These are phyloP conservation scores for Microstroma glucosiphilum DNA, from an alignment of 1,284 basidiomycete species.

Conservation along the genomic window DNA sequence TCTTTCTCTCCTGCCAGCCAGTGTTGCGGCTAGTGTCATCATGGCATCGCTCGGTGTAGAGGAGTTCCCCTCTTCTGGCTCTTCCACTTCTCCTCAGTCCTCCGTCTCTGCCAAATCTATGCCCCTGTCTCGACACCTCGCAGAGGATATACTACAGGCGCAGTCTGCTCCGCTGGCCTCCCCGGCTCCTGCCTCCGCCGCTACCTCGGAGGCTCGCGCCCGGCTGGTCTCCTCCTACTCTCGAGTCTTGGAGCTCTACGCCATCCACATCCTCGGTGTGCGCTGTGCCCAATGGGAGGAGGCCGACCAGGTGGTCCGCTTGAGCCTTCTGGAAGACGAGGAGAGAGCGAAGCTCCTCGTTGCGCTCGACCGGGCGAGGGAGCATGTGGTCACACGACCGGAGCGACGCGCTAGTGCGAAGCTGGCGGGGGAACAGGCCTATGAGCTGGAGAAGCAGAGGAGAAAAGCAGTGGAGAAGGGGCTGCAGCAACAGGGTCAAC, in stretches of 20 bases:
- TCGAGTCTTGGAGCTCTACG: slow-evolving; percentile 5
- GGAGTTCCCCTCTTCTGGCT: neutral
- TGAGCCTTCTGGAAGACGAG: neutral
- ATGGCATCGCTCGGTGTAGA: slow-evolving; percentile 2
- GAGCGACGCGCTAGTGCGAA: neutral
- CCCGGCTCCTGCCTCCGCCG: neutral
- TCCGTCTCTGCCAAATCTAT: neutral
- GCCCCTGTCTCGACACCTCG: neutral
- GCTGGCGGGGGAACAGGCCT: neutral
- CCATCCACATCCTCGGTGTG: slow-evolving; percentile 5
- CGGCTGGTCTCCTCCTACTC: neutral
- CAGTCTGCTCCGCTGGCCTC: neutral
- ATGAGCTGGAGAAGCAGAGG: neutral
- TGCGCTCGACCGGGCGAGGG: neutral
- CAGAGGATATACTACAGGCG: neutral
- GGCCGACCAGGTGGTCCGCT: slow-evolving; percentile 2
- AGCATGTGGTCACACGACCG: neutral
- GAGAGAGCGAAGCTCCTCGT: neutral
- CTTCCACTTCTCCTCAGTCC: neutral
- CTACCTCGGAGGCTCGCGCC: neutral
- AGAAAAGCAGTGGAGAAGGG: neutral
- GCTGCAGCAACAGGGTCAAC: neutral
- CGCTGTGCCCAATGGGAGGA: slow-evolving; percentile 4
- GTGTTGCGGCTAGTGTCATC: neutral
- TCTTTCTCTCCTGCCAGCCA: neutral